phyloP scores from a whole-genome alignment of 345 rosid species.

The Hevea brasiliensis region DNA sequence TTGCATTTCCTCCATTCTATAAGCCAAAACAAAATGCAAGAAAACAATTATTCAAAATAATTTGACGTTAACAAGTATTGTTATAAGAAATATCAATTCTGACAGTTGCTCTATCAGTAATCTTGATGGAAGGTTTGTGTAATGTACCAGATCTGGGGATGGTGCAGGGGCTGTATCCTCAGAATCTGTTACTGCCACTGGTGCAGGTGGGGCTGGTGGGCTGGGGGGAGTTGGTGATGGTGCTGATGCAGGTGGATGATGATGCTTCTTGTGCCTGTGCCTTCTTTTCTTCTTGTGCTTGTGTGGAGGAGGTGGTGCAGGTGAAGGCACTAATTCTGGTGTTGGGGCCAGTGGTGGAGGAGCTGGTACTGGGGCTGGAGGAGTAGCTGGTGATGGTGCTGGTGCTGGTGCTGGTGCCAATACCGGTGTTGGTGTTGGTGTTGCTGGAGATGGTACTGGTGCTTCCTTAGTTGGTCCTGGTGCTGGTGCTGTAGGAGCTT shows the following conservation, averaged over 20 bases:
- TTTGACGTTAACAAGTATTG: background rate
- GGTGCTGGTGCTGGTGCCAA: constrained; percentile 33
- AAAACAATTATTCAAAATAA: constrained; percentile 10
- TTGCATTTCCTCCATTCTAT: constrained; percentile 63
- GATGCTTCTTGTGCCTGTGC: constrained; percentile 33
- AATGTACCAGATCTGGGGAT: constrained; percentile 53
- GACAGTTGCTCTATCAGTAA: background rate
- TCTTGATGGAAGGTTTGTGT: background rate
- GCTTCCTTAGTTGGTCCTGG: constrained; percentile 21
- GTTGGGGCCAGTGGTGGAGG: constrained; percentile 45
- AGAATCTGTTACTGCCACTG: constrained; percentile 31
- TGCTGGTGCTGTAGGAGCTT: constrained; percentile 31
- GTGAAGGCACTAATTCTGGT: constrained; percentile 24
- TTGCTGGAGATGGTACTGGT: constrained; percentile 20
- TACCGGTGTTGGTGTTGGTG: constrained; percentile 34
- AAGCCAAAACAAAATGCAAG: constrained; percentile 18
- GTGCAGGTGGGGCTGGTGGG: constrained; percentile 85
- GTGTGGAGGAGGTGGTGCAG: constrained; percentile 24
- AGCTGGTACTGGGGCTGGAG: constrained; percentile 21
- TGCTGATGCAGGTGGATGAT: constrained; percentile 31
- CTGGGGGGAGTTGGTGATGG: constrained; percentile 42
- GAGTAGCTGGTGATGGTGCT: constrained; percentile 38
- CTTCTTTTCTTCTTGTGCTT: constrained; percentile 27
- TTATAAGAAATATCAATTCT: constrained; percentile 2
- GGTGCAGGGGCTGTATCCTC: constrained; percentile 80